These are phyloP conservation scores for Acanthamoeba lenticulata DNA, from an alignment of 208 protist genomes.

Conservation along the genomic window DNA sequence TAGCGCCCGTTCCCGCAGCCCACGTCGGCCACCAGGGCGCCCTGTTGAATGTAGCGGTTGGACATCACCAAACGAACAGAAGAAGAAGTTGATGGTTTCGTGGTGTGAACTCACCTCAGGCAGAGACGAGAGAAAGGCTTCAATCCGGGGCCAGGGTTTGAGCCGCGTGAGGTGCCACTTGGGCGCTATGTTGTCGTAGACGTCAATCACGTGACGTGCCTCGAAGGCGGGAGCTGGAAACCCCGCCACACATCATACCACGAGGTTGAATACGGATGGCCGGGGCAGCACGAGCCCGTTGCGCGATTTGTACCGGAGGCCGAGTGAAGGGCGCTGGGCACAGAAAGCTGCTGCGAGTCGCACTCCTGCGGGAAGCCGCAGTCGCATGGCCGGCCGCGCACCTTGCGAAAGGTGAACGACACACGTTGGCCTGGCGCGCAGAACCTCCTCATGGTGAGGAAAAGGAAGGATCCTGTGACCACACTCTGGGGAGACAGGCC, in stretches of 20 bases:
- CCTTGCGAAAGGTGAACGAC: conserved; percentile 51
- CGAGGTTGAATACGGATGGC: background rate
- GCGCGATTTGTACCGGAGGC: background rate
- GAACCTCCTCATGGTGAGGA: no score
- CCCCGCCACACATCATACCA: no score
- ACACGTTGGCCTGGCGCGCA: background rate
- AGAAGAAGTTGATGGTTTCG: background rate
- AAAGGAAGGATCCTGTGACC: no score
- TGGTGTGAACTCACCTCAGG: background rate
- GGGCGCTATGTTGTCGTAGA: conserved; percentile 23
- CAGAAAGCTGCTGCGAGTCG: conserved; percentile 8
- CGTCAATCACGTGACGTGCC: conserved; percentile 20
- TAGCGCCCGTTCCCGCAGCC: conserved; percentile 85
- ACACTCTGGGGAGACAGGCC: no score
- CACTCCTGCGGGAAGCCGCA: conserved; percentile 24
- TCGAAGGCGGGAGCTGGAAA: conserved; percentile 1
- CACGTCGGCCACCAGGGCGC: conserved; percentile 74
- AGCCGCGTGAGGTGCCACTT: conserved; percentile 20
- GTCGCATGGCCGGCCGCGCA: background rate
- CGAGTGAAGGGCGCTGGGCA: background rate
- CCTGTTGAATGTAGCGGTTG: background rate
- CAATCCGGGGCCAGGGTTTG: conserved; percentile 51
- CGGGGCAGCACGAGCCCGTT: background rate
- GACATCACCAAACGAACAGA: background rate
- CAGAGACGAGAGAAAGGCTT: conserved; percentile 23